Evolutionary conservation across 352 stramenopile species (phyloP), one percentile per base, ranked within the genome.

Genomic region (Aphanomyces stellatus): DNA sequence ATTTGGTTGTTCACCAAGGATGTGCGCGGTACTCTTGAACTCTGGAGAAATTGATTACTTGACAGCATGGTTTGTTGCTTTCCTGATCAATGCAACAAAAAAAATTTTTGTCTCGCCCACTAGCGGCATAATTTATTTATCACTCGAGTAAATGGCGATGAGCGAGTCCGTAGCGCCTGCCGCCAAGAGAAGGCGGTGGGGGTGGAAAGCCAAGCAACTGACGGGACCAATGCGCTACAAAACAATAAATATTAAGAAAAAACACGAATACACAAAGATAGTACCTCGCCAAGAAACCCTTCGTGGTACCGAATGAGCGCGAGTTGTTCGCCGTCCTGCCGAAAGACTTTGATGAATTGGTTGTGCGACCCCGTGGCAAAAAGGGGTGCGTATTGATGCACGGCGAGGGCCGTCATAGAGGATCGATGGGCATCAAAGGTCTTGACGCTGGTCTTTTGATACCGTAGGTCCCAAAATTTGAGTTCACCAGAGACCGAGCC

Each of bases 321-420:
- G 51, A 94, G 71, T 57, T 91, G 81, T 65, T 93, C 86, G 33
- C 83, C 85, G 40, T 98, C 92, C 60, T 88, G 87, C 35, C 90
- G 90, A 51, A 98, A 92, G 51, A 99, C 87, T 76, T 99, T 99
- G 76, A 99, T 98, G 73, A 99, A 99, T 69, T 99, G 96, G 65
- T 98, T 98, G 73, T 99, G 95, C 37, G 94, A 99, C 4, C 97
- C 97, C 70, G 89, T 95, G 4, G 96, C 96, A 71, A 99, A 85
- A 43, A 99, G 87, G 0, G 96, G 97, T 33, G 98, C 88, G 64
- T 96, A 96, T 57, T 95, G 81, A 74, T 99, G 97, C 28, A 98
- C 87, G 1, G 91, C 89, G 8, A 99, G 77, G 13, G 96, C 92
- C 2, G 97, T 99, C 93, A 99, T 99, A 5, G 93, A 87, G 31